phyloP scores from a whole-genome alignment of 257 asterid species.

The Scutellaria minor region DNA sequence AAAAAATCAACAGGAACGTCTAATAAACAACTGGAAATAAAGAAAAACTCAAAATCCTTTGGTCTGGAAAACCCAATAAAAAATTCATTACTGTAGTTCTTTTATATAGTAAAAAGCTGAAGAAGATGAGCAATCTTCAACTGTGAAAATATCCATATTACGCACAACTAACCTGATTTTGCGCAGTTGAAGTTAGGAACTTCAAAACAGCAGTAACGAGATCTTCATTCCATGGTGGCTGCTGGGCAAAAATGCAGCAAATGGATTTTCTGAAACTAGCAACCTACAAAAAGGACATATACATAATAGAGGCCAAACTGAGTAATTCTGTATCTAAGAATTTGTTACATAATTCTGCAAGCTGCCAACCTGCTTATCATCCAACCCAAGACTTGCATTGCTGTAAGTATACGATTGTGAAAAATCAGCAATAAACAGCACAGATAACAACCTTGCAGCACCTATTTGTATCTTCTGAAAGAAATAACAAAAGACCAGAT shows the following conservation, averaged over 20 bases:
- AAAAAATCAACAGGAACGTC: constrained; percentile 4
- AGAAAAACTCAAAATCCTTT: constrained; percentile 5
- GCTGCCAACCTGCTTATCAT: constrained; percentile 77
- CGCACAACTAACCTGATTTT: constrained; percentile 62
- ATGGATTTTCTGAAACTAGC: constrained; percentile 60
- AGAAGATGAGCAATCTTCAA: constrained; percentile 15
- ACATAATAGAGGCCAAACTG: constrained; percentile 30
- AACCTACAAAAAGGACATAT: constrained; percentile 57
- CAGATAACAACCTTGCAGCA: constrained; percentile 78
- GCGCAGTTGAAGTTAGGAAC: constrained; percentile 78
- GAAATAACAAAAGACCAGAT: constrained; percentile 20
- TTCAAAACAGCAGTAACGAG: constrained; percentile 61
- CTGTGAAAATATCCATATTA: constrained; percentile 15
- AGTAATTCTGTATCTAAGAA: constrained; percentile 29
- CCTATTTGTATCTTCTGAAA: constrained; percentile 77
- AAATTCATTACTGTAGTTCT: constrained; percentile 4
- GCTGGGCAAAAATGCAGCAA: constrained; percentile 62
- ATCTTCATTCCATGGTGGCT: constrained; percentile 64
- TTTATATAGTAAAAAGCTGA: background rate
- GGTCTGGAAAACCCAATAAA: background rate
- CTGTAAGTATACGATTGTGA: constrained; percentile 51
- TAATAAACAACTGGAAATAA: constrained; percentile 18
- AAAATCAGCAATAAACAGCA: constrained; percentile 58
- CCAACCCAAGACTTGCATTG: constrained; percentile 77
- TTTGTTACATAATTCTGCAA: constrained; percentile 22